Evolutionary conservation across 495 filamentous ascomycete species (phyloP).

Genomic region (Aspergillus wentii): DNA sequence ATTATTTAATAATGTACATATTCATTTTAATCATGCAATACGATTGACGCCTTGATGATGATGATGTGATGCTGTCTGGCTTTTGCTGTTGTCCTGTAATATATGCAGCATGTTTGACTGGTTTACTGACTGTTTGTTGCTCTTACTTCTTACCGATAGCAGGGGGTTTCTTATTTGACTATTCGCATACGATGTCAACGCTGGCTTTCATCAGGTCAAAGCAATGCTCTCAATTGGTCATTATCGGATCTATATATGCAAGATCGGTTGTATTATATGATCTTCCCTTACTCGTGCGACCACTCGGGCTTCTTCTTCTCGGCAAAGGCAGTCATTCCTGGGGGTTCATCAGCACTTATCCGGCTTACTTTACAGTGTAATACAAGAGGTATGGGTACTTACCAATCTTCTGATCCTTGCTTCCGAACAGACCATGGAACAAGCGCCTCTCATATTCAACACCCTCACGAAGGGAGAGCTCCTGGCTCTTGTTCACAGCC

Average conservation of each 20-base stretch:
- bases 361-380: background rate
- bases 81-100: background rate
- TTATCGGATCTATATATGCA: conserved; percentile 4
- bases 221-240: no score
- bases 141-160: no score
- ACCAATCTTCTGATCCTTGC: conserved; percentile 93
- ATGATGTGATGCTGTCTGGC: background rate
- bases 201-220: no score
- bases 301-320: conserved; percentile 94
- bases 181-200: no score
- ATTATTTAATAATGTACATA: conserved; percentile 10
- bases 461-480: conserved; percentile 76
- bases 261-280: no score
- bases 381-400: conserved; percentile 17
- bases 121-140: no score
- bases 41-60: conserved; percentile 10
- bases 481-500: conserved; percentile 96
- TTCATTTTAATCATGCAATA: conserved; percentile 12
- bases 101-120: no score
- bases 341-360: conserved; percentile 16
- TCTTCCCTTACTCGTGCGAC: conserved; percentile 75
- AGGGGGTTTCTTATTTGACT: no score
- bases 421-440: conserved; percentile 91
- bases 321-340: conserved; percentile 87
- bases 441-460: conserved; percentile 90